Evolutionary conservation across 106 monocot species (phyloP), one percentile per base, ranked within the genome.

Genomic region (Ottelia alismoides): DNA sequence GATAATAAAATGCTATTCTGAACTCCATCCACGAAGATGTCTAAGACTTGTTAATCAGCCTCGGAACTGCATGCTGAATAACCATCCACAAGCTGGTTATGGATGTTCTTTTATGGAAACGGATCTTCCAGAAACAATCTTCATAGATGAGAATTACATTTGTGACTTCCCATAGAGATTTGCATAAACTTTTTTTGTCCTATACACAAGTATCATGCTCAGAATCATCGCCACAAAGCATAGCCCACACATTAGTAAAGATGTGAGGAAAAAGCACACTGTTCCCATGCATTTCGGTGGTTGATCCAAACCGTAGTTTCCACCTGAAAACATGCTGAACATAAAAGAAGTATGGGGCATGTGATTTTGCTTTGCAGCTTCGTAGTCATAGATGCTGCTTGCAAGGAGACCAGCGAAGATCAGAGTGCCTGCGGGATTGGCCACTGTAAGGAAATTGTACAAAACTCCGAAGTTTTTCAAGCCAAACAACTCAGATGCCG

Each of bases 401-500:
- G 83, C 78, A 28, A 79, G 68, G 26, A 79, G 59, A 47, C 75
- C 75, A 2, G 74, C 71, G 51, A 84, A 78, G 21, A 78, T 52
- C n/a, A 78, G 12, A 1, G 75, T 75, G 0, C 78, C 78, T 3
- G 69, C 72, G 20, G 83, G 78, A 43, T 74, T 84, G 27, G 83
- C 78, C 12, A 78, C 56, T 0, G 78, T 72, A 20, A 84, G 62
- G 51, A 78, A 84, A 54, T 84, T 84, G 60, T 84, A 84, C 30
- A 84, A 45, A 1, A 65, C 67, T 18, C 83, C 78, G 31, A 84
- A 84, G 45, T 78, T 65, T 65, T 72, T 74, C 49, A 78, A 32
- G 22, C 71, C 71, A 14, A 83, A 78, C 4, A 78, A 59, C 30
- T 78, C 74, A 10, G 78, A 78, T 2, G 70, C 70, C 21, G 77